Evolutionary conservation across 2,329 filamentous ascomycete species (phyloP).

Genomic region (Helotiales sp.): DNA sequence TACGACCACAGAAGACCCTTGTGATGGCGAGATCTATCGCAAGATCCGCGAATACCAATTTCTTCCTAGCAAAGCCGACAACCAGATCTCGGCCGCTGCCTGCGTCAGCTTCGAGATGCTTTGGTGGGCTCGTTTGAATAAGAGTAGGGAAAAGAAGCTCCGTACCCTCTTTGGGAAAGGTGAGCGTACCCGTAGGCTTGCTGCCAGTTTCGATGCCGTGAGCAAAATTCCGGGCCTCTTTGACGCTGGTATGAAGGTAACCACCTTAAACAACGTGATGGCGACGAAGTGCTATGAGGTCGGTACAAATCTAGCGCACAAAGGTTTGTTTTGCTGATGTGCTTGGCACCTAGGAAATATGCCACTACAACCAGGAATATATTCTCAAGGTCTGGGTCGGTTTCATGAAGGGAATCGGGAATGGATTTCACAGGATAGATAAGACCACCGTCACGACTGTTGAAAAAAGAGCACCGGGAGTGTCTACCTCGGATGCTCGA

Average conservation of each 20-base stretch:
- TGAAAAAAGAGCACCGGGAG: slow-evolving; percentile 22
- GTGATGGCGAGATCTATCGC: no score
- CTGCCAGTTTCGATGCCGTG: slow-evolving; percentile 24
- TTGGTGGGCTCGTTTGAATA: slow-evolving; percentile 25
- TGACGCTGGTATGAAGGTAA: slow-evolving; percentile 30
- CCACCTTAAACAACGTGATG: slow-evolving; percentile 26
- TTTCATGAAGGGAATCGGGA: slow-evolving; percentile 17
- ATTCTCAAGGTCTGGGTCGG: slow-evolving; percentile 15
- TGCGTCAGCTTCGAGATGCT: slow-evolving; percentile 26
- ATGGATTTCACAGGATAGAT: slow-evolving; percentile 25
- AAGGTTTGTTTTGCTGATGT: no score
- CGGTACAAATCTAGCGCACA: slow-evolving; percentile 12
- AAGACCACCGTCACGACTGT: slow-evolving; percentile 25
- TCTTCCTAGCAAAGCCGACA: slow-evolving; percentile 9
- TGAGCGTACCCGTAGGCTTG: slow-evolving; percentile 15
- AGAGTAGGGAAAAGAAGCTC: slow-evolving; percentile 26
- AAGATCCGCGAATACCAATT: slow-evolving; percentile 34
- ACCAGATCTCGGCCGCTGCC: slow-evolving; percentile 18
- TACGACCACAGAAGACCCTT: slow-evolving; percentile 38
- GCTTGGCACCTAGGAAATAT: slow-evolving; percentile 21
- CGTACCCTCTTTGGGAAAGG: slow-evolving; percentile 14
- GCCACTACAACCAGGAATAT: slow-evolving; percentile 30
- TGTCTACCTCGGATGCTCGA: slow-evolving; percentile 27
- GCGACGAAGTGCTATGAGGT: slow-evolving; percentile 25
- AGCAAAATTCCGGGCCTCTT: slow-evolving; percentile 22